Conservation (phyloP, 176 grass and related monocot species). For the Puccinellia tenuiflora region DNA sequence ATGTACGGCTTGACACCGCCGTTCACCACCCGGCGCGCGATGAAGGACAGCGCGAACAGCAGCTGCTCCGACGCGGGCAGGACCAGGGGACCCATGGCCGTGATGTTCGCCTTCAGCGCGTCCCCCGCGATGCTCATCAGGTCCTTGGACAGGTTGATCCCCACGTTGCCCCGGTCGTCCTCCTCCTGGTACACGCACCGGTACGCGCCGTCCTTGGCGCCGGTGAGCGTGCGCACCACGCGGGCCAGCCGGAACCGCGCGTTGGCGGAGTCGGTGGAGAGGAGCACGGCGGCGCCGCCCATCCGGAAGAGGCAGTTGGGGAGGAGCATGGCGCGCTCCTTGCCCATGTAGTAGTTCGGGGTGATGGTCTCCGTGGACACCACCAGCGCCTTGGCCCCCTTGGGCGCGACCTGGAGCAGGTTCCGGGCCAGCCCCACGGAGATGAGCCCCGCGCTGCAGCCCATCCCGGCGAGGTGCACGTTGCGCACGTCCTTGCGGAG, state of each 20-base stretch:
- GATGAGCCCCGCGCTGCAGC: slow-evolving; percentile 61
- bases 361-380: slow-evolving; percentile 66
- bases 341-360: slow-evolving; percentile 53
- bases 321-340: slow-evolving; percentile 53
- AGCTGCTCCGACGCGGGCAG: slow-evolving; percentile 67
- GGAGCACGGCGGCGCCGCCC: slow-evolving; percentile 56
- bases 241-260: slow-evolving; percentile 49
- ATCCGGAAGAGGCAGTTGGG: slow-evolving; percentile 74
- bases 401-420: slow-evolving; percentile 46
- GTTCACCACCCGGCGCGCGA: slow-evolving; percentile 36
- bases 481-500: slow-evolving; percentile 38
- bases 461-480: slow-evolving; percentile 66
- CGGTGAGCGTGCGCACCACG: slow-evolving; percentile 51
- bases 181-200: slow-evolving; percentile 61
- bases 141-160: slow-evolving; percentile 62
- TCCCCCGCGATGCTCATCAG: slow-evolving; percentile 52
- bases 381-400: slow-evolving; percentile 39
- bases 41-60: slow-evolving; percentile 48
- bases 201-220: slow-evolving; percentile 38
- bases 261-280: slow-evolving; percentile 25
- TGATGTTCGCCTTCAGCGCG: slow-evolving; percentile 67
- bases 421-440: slow-evolving; percentile 43
- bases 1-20: slow-evolving; percentile 47
- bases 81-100: slow-evolving; percentile 46
- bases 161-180: slow-evolving; percentile 35